Percentiles rank a stretch among this genome's conserved stretches.
Evolutionary conservation across 805 yeast genomes (phyloP).

Genomic region (Hagleromyces aurorensis): DNA sequence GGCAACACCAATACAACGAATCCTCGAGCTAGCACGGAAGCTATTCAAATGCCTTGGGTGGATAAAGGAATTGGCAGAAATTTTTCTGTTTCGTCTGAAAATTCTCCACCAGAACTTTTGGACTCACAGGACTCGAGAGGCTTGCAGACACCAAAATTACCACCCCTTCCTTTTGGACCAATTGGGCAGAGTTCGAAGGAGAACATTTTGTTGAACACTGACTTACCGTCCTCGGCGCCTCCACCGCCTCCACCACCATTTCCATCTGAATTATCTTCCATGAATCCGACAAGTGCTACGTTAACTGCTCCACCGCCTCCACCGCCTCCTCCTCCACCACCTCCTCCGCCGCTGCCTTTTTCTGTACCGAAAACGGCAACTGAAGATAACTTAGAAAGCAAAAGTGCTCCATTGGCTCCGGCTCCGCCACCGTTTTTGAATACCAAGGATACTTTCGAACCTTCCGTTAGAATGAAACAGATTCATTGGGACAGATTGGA

Average conservation of each 20-base stretch:
- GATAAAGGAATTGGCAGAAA: no score
- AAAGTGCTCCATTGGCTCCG: slow-evolving; percentile 19
- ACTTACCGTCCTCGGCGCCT: no score
- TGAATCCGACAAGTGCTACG: slow-evolving; percentile 6
- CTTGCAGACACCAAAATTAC: no score
- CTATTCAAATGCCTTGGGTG: no score
- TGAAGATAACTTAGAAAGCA: background rate
- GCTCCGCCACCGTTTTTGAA: slow-evolving; percentile 10
- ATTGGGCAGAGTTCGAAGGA: no score
- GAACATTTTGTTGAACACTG: no score
- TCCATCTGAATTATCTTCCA: slow-evolving; percentile 3
- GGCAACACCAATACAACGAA: no score
- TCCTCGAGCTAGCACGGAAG: no score
- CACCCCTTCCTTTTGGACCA: no score
- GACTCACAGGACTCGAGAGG: no score
- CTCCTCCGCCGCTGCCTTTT: slow-evolving; percentile 30
- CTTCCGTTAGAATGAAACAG: slow-evolving; percentile 59
- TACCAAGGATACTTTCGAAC: slow-evolving; percentile 17
- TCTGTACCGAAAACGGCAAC: slow-evolving; percentile 18
- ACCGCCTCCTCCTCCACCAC: slow-evolving; percentile 33
- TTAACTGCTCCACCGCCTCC: slow-evolving; percentile 12
- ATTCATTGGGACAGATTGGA: slow-evolving; percentile 78
- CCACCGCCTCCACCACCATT: slow-evolving; percentile 32
- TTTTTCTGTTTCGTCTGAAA: no score
- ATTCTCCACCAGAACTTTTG: no score